These are phyloP conservation scores for Creolimax fragrantissima DNA, from an alignment of 78 protist species.

Conservation along the genomic window DNA sequence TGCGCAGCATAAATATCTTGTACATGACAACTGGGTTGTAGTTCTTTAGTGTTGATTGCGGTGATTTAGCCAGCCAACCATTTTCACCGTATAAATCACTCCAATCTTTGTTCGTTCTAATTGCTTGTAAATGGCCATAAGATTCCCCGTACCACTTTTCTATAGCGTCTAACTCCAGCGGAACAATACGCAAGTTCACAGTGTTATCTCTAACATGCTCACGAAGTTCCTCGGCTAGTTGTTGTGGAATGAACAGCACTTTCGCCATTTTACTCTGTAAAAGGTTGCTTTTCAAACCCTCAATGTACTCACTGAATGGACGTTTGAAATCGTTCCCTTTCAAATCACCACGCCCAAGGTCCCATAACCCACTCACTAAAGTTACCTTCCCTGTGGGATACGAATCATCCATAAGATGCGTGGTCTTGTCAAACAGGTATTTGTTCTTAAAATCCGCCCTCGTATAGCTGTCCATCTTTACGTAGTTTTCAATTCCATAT, in stretches of 20 bases:
- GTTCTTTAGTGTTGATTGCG: background rate
- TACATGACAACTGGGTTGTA: background rate
- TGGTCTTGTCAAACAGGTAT: background rate
- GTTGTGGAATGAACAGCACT: background rate
- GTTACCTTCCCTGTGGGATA: background rate
- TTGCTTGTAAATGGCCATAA: background rate
- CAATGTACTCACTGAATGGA: background rate
- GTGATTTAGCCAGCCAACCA: background rate
- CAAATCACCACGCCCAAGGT: background rate
- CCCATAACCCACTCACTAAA: background rate
- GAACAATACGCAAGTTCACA: background rate
- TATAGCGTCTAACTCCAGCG: background rate
- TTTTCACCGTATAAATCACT: background rate
- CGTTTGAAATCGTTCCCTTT: background rate
- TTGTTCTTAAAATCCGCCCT: background rate
- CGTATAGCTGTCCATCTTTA: background rate
- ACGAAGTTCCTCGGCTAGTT: background rate
- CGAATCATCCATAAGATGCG: background rate
- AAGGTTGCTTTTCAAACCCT: background rate
- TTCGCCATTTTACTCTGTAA: background rate
- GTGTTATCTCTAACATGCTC: background rate
- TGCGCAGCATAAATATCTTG: background rate
- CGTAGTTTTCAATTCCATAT: background rate
- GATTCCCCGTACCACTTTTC: background rate
- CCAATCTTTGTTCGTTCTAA: background rate